These are phyloP conservation scores for Ogataea kodamae DNA, from an alignment of 805 yeast species.

Conservation along the genomic window DNA sequence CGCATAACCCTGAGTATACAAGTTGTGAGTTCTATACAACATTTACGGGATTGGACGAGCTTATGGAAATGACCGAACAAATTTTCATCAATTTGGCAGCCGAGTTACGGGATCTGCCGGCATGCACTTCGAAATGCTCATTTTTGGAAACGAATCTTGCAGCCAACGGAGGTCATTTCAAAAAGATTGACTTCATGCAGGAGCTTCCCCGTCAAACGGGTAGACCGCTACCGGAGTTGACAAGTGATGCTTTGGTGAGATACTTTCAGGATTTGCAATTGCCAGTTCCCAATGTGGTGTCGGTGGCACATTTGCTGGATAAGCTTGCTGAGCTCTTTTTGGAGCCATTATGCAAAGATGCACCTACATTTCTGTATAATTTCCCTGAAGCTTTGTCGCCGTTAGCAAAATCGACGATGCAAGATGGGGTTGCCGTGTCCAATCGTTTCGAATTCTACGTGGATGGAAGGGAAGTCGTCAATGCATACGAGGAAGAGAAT, in stretches of 20 bases:
- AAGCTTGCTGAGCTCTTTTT: conserved; percentile 55
- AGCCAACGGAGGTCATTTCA: conserved; percentile 30
- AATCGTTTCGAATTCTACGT: conserved; percentile 83
- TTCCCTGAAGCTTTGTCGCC: conserved; percentile 89
- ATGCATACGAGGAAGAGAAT: conserved; percentile 96
- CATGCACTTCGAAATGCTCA: conserved; percentile 26
- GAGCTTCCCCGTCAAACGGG: conserved; percentile 58
- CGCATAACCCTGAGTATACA: conserved; percentile 94
- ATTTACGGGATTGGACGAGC: conserved; percentile 59
- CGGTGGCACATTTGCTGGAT: conserved; percentile 63
- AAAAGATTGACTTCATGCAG: conserved; percentile 60
- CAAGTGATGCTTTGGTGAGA: conserved; percentile 37
- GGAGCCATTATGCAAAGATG: conserved; percentile 55
- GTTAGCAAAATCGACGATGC: conserved; percentile 65
- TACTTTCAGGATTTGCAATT: conserved; percentile 40
- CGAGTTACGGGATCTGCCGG: conserved; percentile 23
- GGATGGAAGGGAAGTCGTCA: conserved; percentile 74
- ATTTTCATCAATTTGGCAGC: conserved; percentile 44
- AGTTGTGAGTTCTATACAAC: conserved; percentile 85
- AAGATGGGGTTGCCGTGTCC: conserved; percentile 41
- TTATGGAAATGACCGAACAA: conserved; percentile 62
- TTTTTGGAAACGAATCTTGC: conserved; percentile 14
- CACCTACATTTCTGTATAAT: conserved; percentile 73
- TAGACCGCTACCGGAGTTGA: conserved; percentile 42
- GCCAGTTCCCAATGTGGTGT: conserved; percentile 35